Evolutionary conservation across 805 yeast genomes (phyloP).

Genomic region (Candida alai): DNA sequence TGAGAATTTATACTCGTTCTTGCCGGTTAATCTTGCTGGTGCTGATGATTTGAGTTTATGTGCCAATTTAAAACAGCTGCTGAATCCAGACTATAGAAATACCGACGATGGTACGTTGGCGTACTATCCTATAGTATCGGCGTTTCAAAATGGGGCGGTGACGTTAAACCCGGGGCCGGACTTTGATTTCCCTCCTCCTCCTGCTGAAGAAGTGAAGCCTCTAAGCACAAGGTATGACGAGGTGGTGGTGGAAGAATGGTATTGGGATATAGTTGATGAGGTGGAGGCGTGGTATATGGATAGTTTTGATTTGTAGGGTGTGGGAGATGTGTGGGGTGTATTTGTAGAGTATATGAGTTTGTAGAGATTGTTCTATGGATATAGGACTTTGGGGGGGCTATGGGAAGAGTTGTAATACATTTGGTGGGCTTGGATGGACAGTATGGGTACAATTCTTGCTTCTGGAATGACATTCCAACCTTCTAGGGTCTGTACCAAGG

Average conservation of each 20-base stretch:
- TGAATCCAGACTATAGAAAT: constrained; percentile 34
- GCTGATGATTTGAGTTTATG: constrained; percentile 28
- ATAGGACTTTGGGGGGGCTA: too few relatives aligned
- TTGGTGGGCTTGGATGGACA: too few relatives aligned
- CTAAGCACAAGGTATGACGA: constrained; percentile 62
- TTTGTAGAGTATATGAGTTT: background rate
- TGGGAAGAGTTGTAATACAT: too few relatives aligned
- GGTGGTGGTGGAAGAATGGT: constrained; percentile 72
- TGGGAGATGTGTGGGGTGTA: too few relatives aligned
- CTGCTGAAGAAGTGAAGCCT: constrained; percentile 39
- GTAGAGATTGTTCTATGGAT: background rate
- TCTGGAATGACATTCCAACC: too few relatives aligned
- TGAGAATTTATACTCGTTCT: constrained; percentile 64
- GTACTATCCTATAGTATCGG: constrained; percentile 86
- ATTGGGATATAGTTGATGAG: constrained; percentile 84
- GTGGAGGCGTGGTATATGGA: constrained; percentile 60
- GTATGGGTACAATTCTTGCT: too few relatives aligned
- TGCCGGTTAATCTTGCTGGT: constrained; percentile 69
- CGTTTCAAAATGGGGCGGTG: constrained; percentile 75
- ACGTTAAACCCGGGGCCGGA: constrained; percentile 66
- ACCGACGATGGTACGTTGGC: constrained; percentile 85
- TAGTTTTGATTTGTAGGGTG: constrained; percentile 27
- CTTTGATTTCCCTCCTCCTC: constrained; percentile 44
- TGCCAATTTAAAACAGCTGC: constrained; percentile 29
- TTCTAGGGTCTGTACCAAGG: too few relatives aligned